Evolutionary conservation across 2,329 filamentous ascomycete genomes (phyloP).

Genomic region (Coniochaeta prunicola): DNA sequence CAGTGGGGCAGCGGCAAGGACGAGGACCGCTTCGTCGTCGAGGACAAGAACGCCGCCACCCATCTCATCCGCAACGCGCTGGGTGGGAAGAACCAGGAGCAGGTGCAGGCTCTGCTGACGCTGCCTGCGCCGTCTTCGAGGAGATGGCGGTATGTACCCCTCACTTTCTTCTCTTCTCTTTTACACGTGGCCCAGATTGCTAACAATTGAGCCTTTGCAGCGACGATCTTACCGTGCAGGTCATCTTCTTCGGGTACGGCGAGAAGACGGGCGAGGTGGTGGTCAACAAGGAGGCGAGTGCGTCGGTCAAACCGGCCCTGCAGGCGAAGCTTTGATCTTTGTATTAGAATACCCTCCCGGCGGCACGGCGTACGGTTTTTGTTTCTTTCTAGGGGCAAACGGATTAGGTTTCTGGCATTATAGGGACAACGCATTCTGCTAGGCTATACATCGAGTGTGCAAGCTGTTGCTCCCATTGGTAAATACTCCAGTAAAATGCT

Average conservation of each 20-base stretch:
- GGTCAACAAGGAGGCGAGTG: constrained; percentile 81
- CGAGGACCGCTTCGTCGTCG: constrained; percentile 78
- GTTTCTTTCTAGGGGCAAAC: neutral
- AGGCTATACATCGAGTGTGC: neutral
- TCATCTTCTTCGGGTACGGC: constrained; percentile 93
- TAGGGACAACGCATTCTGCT: neutral
- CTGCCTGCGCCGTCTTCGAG: constrained; percentile 86
- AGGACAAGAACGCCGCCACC: constrained; percentile 94
- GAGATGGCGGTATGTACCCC: constrained; percentile 72
- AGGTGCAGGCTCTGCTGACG: constrained; percentile 86
- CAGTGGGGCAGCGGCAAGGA: constrained; percentile 82
- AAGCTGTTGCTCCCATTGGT: neutral
- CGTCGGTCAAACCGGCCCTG: constrained; percentile 30
- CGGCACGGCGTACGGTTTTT: neutral
- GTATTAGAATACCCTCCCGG: neutral
- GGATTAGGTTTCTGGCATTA: neutral
- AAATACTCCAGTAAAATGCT: too few relatives aligned
- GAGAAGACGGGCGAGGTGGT: constrained; percentile 70
- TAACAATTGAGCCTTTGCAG: constrained; percentile 33
- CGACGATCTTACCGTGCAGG: constrained; percentile 93
- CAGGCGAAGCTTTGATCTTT: constrained; percentile 22
- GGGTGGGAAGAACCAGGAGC: constrained; percentile 87
- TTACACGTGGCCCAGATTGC: neutral
- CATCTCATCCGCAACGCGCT: constrained; percentile 93
- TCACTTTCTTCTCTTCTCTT: neutral